Evolutionary conservation across 768 basidiomycete genomes (phyloP).

Genomic region (Boletus tylopilopsis): DNA sequence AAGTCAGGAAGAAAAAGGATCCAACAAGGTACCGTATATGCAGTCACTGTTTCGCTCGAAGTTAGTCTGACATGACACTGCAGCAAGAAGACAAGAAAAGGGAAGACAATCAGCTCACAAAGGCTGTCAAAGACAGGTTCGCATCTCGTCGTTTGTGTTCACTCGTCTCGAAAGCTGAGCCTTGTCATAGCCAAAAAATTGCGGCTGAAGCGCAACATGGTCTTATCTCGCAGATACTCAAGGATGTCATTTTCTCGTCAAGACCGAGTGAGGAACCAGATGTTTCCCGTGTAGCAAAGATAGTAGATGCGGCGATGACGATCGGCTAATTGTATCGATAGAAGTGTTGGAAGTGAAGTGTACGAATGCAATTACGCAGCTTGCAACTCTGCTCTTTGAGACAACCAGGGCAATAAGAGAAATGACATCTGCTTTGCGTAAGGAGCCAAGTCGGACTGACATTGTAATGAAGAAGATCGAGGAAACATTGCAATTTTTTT

Average conservation of each 20-base stretch:
- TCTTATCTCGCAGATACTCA: slow-evolving; percentile 88
- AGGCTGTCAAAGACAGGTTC: slow-evolving; percentile 90
- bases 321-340: slow-evolving; percentile 17
- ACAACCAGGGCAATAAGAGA: too few relatives aligned
- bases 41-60: not conserved
- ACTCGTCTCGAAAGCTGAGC: not conserved
- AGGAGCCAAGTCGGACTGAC: too few relatives aligned
- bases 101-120: slow-evolving; percentile 81
- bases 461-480: not conserved
- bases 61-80: not conserved
- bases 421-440: too few relatives aligned
- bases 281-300: slow-evolving; percentile 24
- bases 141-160: slow-evolving; percentile 12
- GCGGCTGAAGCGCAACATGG: slow-evolving; percentile 91
- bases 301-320: slow-evolving; percentile 38
- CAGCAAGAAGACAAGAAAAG: slow-evolving; percentile 71
- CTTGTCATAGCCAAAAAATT: slow-evolving; percentile 67
- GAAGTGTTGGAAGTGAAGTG: not conserved
- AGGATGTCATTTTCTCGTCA: slow-evolving; percentile 83
- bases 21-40: slow-evolving; percentile 38
- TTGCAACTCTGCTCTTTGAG: too few relatives aligned
- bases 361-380: not conserved
- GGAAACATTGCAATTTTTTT: too few relatives aligned
- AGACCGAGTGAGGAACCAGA: slow-evolving; percentile 32
- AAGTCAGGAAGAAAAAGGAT: slow-evolving; percentile 43